Conservation (phyloP, 2,329 filamentous ascomycete genomes). For the Sclerotinia subarctica region DNA sequence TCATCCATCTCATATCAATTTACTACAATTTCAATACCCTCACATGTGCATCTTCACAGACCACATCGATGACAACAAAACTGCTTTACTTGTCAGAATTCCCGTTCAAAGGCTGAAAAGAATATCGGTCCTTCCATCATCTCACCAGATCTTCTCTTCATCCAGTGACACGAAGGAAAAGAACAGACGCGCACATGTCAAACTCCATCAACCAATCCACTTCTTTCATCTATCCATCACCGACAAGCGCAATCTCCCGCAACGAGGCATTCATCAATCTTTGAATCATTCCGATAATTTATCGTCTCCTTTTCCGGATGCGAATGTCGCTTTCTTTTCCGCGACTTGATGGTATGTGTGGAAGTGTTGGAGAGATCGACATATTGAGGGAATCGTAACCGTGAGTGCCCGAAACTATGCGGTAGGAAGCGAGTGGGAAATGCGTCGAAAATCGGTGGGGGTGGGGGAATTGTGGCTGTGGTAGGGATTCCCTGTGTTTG, state of each 20-base stretch:
- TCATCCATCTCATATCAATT: background rate
- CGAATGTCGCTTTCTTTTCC: conserved; percentile 1
- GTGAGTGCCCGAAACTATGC: background rate
- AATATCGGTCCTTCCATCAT: conserved; percentile 12
- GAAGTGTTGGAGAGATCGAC: background rate
- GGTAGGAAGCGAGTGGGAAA: background rate
- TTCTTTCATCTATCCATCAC: background rate
- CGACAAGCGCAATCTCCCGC: background rate
- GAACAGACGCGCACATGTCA: background rate
- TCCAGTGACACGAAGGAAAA: background rate
- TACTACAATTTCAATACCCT: background rate
- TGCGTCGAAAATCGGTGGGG: background rate
- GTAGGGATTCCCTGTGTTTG: background rate
- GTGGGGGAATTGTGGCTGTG: background rate
- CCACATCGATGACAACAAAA: background rate
- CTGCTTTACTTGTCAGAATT: background rate
- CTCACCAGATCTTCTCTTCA: conserved; percentile 5
- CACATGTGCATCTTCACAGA: background rate
- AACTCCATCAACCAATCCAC: background rate
- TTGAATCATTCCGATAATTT: background rate
- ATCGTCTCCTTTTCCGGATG: background rate
- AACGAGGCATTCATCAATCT: background rate
- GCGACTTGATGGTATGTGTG: background rate
- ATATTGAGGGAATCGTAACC: background rate
- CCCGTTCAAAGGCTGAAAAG: background rate